Conservation (phyloP, 768 basidiomycete species). For the Boletus patriciae region DNA sequence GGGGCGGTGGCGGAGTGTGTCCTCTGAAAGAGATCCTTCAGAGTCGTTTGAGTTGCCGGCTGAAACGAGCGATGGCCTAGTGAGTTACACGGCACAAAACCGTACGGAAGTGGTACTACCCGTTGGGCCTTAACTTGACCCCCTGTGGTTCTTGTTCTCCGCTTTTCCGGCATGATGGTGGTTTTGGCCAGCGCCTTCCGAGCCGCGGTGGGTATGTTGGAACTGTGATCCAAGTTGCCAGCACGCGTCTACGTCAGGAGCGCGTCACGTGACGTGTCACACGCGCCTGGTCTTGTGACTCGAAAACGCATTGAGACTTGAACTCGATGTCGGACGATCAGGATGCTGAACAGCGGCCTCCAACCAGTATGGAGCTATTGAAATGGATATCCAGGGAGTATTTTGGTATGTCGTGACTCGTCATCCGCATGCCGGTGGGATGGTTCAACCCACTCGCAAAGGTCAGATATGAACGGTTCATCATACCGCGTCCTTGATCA, state of each 20-base stretch:
- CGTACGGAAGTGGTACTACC: constrained; percentile 23
- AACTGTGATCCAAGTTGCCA: not conserved
- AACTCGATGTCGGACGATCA: constrained; percentile 11
- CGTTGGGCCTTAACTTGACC: constrained; percentile 10
- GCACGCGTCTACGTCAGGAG: constrained; percentile 1
- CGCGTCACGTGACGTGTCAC: constrained; percentile 32
- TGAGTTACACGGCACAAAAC: constrained; percentile 8
- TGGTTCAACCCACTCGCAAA: not conserved
- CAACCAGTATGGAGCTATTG: constrained; percentile 18
- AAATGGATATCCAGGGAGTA: constrained; percentile 43
- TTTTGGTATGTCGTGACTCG: constrained; percentile 21
- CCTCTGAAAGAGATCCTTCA: constrained; percentile 27
- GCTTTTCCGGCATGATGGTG: constrained; percentile 25
- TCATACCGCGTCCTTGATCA: constrained; percentile 47
- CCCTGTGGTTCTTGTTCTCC: constrained; percentile 20
- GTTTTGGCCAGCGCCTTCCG: not conserved
- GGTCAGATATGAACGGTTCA: constrained; percentile 59
- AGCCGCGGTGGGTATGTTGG: not conserved
- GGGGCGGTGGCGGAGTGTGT: not conserved
- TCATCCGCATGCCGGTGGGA: not conserved
- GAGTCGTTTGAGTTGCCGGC: constrained; percentile 28
- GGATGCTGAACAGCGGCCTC: constrained; percentile 14
- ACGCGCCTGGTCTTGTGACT: constrained; percentile 4
- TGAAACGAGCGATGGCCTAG: not conserved
- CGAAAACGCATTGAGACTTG: not conserved